phyloP scores from a whole-genome alignment of 306 rosid genomes.

The Quercus gilva region DNA sequence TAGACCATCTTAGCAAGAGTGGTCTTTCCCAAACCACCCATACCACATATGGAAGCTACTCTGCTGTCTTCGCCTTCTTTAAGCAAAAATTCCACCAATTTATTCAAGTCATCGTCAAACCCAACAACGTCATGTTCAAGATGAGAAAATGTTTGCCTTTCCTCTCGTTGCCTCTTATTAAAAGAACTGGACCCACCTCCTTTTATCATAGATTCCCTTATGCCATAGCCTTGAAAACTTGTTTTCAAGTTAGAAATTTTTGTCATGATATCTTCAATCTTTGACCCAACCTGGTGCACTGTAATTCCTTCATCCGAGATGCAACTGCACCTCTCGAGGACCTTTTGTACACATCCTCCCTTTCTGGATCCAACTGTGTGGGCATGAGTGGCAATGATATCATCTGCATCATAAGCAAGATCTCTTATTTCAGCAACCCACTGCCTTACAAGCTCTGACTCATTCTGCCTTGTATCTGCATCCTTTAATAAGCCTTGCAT shows the following conservation, averaged over 20 bases:
- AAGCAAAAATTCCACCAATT: too few relatives aligned
- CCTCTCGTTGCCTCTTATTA: too few relatives aligned
- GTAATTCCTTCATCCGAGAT: neutral
- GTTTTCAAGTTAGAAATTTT: slow-evolving; percentile 25
- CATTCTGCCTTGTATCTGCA: slow-evolving; percentile 43
- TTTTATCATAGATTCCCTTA: too few relatives aligned
- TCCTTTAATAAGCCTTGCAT: slow-evolving; percentile 2
- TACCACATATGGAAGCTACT: neutral
- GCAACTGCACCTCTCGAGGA: neutral
- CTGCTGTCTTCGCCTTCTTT: too few relatives aligned
- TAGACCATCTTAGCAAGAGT: neutral
- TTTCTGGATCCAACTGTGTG: too few relatives aligned
- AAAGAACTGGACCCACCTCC: neutral
- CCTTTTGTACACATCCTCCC: neutral
- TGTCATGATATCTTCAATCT: slow-evolving; percentile 21
- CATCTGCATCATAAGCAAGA: slow-evolving; percentile 52
- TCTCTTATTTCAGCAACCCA: slow-evolving; percentile 58
- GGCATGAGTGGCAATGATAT: neutral
- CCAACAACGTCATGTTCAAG: too few relatives aligned
- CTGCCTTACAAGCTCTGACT: slow-evolving; percentile 14
- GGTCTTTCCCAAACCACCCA: neutral
- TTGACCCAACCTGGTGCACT: too few relatives aligned
- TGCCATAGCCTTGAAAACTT: neutral
- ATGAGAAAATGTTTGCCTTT: too few relatives aligned
- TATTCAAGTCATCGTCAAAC: too few relatives aligned